These are phyloP conservation scores for Xylaria bambusicola DNA, from an alignment of 495 filamentous ascomycete genomes.

Conservation along the genomic window DNA sequence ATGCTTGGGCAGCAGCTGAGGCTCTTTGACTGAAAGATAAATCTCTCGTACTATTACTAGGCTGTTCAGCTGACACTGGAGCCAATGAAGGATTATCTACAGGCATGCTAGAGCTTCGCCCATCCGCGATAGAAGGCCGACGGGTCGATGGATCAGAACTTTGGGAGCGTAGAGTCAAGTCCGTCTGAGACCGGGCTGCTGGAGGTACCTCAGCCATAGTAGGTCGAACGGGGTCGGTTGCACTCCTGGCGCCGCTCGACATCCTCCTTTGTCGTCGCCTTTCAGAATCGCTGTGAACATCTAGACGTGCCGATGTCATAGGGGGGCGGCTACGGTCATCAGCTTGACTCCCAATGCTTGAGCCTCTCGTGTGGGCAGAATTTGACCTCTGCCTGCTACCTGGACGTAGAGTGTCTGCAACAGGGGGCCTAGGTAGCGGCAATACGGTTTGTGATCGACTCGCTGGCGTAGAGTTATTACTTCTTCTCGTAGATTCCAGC, in stretches of 20 bases:
- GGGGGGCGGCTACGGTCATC: slow-evolving; percentile 50
- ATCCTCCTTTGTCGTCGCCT: slow-evolving; percentile 43
- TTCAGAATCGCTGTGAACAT: slow-evolving; percentile 45
- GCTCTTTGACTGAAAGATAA: slow-evolving; percentile 33
- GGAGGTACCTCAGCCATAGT: slow-evolving; percentile 43
- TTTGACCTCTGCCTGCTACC: slow-evolving; percentile 42
- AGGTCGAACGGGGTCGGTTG: slow-evolving; percentile 42
- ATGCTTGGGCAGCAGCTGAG: slow-evolving; percentile 22
- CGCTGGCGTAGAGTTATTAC: slow-evolving; percentile 39
- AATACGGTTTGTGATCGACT: slow-evolving; percentile 31
- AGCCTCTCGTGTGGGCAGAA: slow-evolving; percentile 41
- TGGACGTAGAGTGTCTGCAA: slow-evolving; percentile 33
- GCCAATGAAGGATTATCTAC: slow-evolving; percentile 13
- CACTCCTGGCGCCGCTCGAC: slow-evolving; percentile 44
- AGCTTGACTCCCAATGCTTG: slow-evolving; percentile 35
- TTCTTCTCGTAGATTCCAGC: slow-evolving; percentile 38
- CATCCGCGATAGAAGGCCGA: slow-evolving; percentile 43
- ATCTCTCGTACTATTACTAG: slow-evolving; percentile 22
- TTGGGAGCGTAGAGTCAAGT: slow-evolving; percentile 53
- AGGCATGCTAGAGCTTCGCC: slow-evolving; percentile 40
- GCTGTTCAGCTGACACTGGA: slow-evolving; percentile 8
- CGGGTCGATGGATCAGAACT: slow-evolving; percentile 32
- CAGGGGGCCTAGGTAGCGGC: slow-evolving; percentile 30
- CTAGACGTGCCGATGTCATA: slow-evolving; percentile 43
- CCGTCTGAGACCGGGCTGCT: slow-evolving; percentile 59